Conservation (phyloP, 179 eudicot species). For the Beta macrorhiza region DNA sequence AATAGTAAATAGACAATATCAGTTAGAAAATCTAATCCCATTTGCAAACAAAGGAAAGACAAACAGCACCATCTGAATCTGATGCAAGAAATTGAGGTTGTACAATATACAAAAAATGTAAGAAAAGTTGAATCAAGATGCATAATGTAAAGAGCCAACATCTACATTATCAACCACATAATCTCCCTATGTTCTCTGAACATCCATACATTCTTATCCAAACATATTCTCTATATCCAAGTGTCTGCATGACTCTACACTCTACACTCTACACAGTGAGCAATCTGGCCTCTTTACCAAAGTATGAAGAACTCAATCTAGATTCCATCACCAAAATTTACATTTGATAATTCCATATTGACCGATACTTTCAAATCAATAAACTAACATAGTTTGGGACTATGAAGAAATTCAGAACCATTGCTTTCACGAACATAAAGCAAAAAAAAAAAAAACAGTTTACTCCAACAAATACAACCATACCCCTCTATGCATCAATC, state of each 20-base stretch:
- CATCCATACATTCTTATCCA: neutral
- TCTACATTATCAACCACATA: neutral
- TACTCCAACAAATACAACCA: too few species aligned
- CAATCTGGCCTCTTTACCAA: neutral
- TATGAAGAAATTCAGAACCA: too few species aligned
- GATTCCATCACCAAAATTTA: neutral
- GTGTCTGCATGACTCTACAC: neutral
- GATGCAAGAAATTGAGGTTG: neutral
- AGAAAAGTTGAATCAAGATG: neutral
- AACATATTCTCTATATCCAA: neutral
- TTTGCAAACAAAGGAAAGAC: neutral
- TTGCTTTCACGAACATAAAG: too few species aligned
- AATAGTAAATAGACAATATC: too few species aligned
- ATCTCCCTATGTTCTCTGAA: neutral
- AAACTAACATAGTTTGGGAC: too few species aligned
- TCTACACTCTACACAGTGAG: neutral
- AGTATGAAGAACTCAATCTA: too few species aligned
- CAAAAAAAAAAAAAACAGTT: too few species aligned
- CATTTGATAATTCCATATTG: neutral
- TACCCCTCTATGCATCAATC: too few species aligned
- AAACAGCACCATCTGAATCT: neutral
- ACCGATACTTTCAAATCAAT: too few species aligned
- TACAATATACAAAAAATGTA: neutral
- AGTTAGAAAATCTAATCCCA: too few species aligned
- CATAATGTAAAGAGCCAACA: neutral